Base-by-base conservation (phyloP, 495 filamentous ascomycete species). In the Parachaetomium inaequale region DNA sequence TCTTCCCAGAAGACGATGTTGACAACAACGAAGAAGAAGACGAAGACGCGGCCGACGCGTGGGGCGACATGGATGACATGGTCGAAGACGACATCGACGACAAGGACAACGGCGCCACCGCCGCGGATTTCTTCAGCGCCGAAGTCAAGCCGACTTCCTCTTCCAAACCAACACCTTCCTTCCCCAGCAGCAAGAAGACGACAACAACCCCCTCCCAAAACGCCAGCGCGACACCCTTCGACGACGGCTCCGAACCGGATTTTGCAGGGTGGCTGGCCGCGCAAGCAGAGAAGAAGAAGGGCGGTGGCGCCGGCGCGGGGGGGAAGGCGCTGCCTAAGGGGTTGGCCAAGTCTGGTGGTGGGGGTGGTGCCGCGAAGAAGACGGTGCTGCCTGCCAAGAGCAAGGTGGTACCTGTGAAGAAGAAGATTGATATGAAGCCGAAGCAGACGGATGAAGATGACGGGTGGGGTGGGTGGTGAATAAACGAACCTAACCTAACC, bases 261-360 rank as follows among this genome's bases (percentile, higher is more conserved):
- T 97, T 97, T 74, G 93, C 92, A 21, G 91, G 90, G 6, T 96
- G 93, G 92, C 73, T 96, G 46, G 90, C 89, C 11, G 91, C 91
- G 17, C 92, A 96, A 74, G 82, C 86, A 21, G 77, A 88, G 65
- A 83, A 88, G 63, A 96, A 93, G 74, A 75, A 78, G 47, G 65
- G 67, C 1, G 81, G 84, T 59, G 58, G 53, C 0, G 62, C 12
- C 3, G 8, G 49, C 0, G 62, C 23, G 2, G 45, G 53, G 0
- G 63, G 36, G 2, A 89, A 87, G 57, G 78, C 85, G 3, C 62
- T 96, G 40, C 91, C 91, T 0, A 96, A 93, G 73, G 91, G 92
- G 0, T 68, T 95, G 52, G 74, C 77, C 7, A 91, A 91, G 69
- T 62, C 77, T 3, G 80, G 70, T 42, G 69, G 71, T 12, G 29